Conservation (phyloP, 495 filamentous ascomycete genomes). For the Astrothelium subdiscretum region DNA sequence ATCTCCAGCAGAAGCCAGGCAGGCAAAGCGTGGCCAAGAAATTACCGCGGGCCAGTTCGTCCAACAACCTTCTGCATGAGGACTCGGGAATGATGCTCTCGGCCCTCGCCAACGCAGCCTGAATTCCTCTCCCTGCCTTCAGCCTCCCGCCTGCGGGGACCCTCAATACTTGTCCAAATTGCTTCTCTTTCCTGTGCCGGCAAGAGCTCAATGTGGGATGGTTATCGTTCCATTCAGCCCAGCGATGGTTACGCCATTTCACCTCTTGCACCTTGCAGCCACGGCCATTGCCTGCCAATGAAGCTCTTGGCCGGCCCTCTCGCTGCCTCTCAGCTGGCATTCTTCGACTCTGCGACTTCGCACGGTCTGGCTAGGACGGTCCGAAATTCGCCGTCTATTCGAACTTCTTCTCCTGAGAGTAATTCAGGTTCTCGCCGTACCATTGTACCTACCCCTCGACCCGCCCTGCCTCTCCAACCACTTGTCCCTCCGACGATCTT, state of each 20-base stretch:
- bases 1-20: not conserved
- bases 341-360: not conserved
- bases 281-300: not conserved
- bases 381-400: not conserved
- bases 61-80: not conserved
- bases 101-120: conserved; percentile 1
- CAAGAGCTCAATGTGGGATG: conserved; percentile 1
- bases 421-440: not conserved
- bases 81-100: not conserved
- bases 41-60: not conserved
- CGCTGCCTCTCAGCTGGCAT: not conserved
- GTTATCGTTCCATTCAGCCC: not conserved
- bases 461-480: not conserved
- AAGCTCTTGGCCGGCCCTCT: not conserved
- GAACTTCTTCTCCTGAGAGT: not conserved
- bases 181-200: not conserved
- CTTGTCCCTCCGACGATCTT: not conserved
- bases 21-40: not conserved
- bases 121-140: conserved; percentile 3
- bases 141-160: not conserved
- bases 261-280: not conserved
- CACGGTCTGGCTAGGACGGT: not conserved
- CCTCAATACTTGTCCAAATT: not conserved
- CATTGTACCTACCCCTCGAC: conserved; percentile 1
- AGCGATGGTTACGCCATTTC: not conserved